phyloP scores from a whole-genome alignment of 2,329 filamentous ascomycete genomes.

The Fusarium sterilihyphosum region DNA sequence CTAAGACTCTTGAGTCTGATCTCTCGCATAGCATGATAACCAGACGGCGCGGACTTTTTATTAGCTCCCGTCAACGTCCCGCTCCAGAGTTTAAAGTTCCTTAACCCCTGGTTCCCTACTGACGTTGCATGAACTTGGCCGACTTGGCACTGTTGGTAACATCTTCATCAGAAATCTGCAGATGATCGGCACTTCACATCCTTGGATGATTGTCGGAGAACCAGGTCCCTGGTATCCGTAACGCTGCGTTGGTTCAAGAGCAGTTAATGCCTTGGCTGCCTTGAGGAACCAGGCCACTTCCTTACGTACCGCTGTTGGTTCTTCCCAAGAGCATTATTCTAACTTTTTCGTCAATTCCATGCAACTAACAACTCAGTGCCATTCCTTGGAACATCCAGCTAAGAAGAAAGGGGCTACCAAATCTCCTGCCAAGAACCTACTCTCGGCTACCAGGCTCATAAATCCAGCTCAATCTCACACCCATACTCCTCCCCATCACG shows the following conservation, averaged over 20 bases:
- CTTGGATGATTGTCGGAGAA: not conserved
- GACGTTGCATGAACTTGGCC: not conserved
- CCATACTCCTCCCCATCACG: not conserved
- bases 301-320: too few relatives aligned
- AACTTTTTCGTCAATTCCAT: not conserved
- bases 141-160: not conserved
- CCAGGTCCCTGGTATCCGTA: not conserved
- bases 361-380: accelerated
- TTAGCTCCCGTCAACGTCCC: not conserved
- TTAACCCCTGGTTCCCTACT: not conserved
- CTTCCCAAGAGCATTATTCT: too few relatives aligned
- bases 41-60: not conserved
- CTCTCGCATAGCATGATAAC: not conserved
- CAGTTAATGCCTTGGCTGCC: not conserved
- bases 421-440: not conserved
- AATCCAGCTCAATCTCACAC: not conserved
- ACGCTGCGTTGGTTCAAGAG: not conserved
- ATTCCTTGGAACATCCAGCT: too few relatives aligned
- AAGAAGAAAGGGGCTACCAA: not conserved
- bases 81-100: not conserved
- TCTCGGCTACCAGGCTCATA: not conserved
- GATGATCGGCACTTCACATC: not conserved
- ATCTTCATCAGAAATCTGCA: not conserved
- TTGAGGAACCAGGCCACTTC: not conserved
- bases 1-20: not conserved